Evolutionary conservation across 345 rosid species (phyloP).

Genomic region (Erysimum cheiranthoides): DNA sequence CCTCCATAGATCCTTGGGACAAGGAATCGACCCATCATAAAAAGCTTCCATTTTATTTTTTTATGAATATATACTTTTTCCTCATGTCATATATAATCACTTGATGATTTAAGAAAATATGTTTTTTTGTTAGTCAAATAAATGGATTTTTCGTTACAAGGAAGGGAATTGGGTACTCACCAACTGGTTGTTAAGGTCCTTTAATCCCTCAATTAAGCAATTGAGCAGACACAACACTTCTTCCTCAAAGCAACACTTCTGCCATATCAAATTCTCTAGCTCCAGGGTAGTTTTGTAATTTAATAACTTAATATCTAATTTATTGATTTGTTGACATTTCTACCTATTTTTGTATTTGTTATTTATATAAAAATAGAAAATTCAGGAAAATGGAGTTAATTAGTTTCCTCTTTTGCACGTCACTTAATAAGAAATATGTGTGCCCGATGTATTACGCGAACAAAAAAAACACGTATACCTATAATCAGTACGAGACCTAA

Average conservation of each 20-base stretch:
- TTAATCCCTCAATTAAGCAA: slow-evolving; percentile 69
- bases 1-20: slow-evolving; percentile 46
- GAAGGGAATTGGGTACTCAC: slow-evolving; percentile 48
- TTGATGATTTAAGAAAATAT: slow-evolving; percentile 9
- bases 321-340: slow-evolving; percentile 33
- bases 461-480: neutral
- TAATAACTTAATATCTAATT: neutral
- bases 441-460: slow-evolving; percentile 30
- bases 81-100: slow-evolving; percentile 3
- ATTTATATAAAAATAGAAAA: neutral
- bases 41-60: slow-evolving; percentile 10
- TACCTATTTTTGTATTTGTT: neutral
- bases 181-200: slow-evolving; percentile 73
- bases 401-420: slow-evolving; percentile 46
- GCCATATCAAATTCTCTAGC: slow-evolving; percentile 29
- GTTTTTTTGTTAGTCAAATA: slow-evolving; percentile 10
- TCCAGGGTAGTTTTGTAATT: slow-evolving; percentile 9
- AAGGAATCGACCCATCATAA: slow-evolving; percentile 32
- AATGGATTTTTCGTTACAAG: slow-evolving; percentile 31
- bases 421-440: slow-evolving; percentile 40
- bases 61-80: neutral
- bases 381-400: slow-evolving; percentile 5
- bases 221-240: slow-evolving; percentile 45
- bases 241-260: slow-evolving; percentile 35
- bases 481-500: slow-evolving; percentile 3